A percentile compares a stretch with the other conserved stretches of the same genome.
These are phyloP conservation scores for Phytophthora cajani DNA, from an alignment of 352 stramenopile species.

Conservation along the genomic window DNA sequence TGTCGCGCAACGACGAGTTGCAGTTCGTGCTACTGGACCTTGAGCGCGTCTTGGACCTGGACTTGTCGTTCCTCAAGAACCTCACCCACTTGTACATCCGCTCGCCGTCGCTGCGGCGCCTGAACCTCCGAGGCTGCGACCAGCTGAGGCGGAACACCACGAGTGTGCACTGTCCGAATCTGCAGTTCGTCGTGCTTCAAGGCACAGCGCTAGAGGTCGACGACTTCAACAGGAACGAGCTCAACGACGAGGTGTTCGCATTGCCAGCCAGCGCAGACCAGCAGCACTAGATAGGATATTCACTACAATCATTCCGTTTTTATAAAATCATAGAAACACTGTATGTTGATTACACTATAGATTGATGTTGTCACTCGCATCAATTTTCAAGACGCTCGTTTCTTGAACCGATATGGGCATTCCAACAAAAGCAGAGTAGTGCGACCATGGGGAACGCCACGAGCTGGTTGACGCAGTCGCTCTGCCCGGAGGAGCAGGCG, in stretches of 20 bases:
- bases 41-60: conserved; percentile 31
- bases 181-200: conserved; percentile 47
- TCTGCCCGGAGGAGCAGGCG: conserved; percentile 78
- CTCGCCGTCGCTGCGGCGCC: conserved; percentile 41
- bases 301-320: conserved; percentile 26
- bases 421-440: neutral
- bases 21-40: conserved; percentile 60
- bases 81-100: conserved; percentile 65
- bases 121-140: conserved; percentile 58
- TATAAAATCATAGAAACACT: neutral
- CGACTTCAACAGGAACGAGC: conserved; percentile 45
- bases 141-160: conserved; percentile 46
- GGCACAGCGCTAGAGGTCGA: conserved; percentile 49
- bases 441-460: conserved; percentile 72
- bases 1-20: conserved; percentile 54
- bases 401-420: neutral
- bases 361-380: neutral
- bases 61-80: conserved; percentile 72
- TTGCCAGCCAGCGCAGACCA: conserved; percentile 8
- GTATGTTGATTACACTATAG: neutral
- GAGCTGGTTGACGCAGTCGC: conserved; percentile 74
- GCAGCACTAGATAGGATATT: conserved; percentile 18
- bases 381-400: neutral
- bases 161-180: conserved; percentile 47
- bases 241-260: conserved; percentile 22